These are phyloP conservation scores for Gyrodon tennesseensis DNA, from an alignment of 1,284 basidiomycete species.

Conservation along the genomic window DNA sequence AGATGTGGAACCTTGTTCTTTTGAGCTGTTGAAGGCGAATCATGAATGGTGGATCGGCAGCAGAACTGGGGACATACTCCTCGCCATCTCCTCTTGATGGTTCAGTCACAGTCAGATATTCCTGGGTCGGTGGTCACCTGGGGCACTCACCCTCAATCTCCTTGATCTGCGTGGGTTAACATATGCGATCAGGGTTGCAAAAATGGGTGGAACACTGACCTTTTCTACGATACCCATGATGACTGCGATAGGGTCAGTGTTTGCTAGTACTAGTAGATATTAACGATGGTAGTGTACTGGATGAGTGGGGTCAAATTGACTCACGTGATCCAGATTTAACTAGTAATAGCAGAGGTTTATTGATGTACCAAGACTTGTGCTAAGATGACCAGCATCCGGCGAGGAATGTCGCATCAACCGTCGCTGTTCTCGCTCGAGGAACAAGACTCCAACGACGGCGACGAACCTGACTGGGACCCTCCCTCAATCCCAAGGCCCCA, in stretches of 20 bases:
- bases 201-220: slow-evolving; percentile 46
- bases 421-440: slow-evolving; percentile 68
- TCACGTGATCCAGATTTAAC: slow-evolving; percentile 24
- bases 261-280: background rate
- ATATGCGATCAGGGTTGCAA: background rate
- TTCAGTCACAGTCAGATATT: slow-evolving; percentile 22
- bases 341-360: background rate
- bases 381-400: slow-evolving; percentile 43
- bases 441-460: slow-evolving; percentile 52
- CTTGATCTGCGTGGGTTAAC: slow-evolving; percentile 63
- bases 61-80: slow-evolving; percentile 49
- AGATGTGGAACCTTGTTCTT: slow-evolving; percentile 73
- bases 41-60: slow-evolving; percentile 17
- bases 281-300: background rate
- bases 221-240: slow-evolving; percentile 91
- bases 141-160: slow-evolving; percentile 80
- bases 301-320: background rate
- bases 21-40: slow-evolving; percentile 59
- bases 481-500: slow-evolving; percentile 41
- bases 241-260: slow-evolving; percentile 6
- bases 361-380: slow-evolving; percentile 1
- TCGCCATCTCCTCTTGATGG: slow-evolving; percentile 85
- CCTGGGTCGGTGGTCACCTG: background rate
- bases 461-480: slow-evolving; percentile 52
- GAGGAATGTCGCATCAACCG: slow-evolving; percentile 54